These are phyloP conservation scores for Dimargaris xerosporica DNA, from an alignment of 192 early-diverging fungal species.

Conservation along the genomic window DNA sequence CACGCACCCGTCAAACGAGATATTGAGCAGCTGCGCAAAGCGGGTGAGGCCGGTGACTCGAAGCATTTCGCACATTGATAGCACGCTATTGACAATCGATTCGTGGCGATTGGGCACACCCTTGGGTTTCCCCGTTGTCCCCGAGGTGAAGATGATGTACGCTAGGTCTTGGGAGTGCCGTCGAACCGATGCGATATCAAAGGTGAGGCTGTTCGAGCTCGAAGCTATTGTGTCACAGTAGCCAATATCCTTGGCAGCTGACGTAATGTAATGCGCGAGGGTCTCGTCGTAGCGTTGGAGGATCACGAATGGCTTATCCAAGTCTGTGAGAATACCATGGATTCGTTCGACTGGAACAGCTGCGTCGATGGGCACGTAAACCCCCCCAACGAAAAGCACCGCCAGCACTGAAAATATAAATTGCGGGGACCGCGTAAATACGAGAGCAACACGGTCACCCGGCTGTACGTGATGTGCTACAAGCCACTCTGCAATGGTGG, in stretches of 20 bases:
- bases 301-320: not conserved
- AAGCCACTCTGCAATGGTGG: not conserved
- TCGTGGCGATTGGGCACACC: conserved; percentile 6
- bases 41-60: not conserved
- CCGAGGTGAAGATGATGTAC: conserved; percentile 12
- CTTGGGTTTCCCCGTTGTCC: conserved; percentile 19
- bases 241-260: not conserved
- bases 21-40: not conserved
- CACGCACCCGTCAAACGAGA: not conserved
- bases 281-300: not conserved
- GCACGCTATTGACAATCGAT: not conserved
- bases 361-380: conserved; percentile 4
- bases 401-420: not conserved
- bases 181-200: not conserved
- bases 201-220: not conserved
- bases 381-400: not conserved
- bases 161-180: conserved; percentile 3
- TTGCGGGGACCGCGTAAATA: not conserved
- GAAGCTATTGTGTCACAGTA: not conserved
- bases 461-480: not conserved
- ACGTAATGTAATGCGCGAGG: not conserved
- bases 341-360: not conserved
- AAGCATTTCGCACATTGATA: not conserved
- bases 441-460: not conserved
- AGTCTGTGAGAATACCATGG: not conserved